A percentile compares a stretch with the other conserved stretches of the same genome.
phyloP scores from a whole-genome alignment of 345 rosid species.

The Brassica juncea region DNA sequence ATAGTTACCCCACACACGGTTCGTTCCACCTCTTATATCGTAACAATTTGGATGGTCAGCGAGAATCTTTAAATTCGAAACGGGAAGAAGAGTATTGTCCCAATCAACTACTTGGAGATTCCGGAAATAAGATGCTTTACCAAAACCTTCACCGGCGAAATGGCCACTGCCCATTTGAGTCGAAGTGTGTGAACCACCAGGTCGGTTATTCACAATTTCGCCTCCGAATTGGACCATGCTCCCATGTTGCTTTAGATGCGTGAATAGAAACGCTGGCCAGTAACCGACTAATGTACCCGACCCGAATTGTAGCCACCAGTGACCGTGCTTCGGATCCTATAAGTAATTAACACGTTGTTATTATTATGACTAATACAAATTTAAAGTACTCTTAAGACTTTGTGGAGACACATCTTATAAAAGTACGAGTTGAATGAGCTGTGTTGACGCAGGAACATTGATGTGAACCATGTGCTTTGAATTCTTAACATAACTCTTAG shows the following conservation, averaged over 20 bases:
- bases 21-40: slow-evolving; percentile 78
- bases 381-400: not conserved
- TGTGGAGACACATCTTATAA: slow-evolving; percentile 24
- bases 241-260: slow-evolving; percentile 78
- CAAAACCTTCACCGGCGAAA: slow-evolving; percentile 88
- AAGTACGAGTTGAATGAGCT: slow-evolving; percentile 19
- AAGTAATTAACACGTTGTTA: not conserved
- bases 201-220: slow-evolving; percentile 73
- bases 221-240: slow-evolving; percentile 97
- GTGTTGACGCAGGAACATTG: slow-evolving; percentile 26
- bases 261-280: slow-evolving; percentile 87
- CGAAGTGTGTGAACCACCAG: slow-evolving; percentile 77
- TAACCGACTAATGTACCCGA: slow-evolving; percentile 86
- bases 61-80: slow-evolving; percentile 58
- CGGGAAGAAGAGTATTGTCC: slow-evolving; percentile 86
- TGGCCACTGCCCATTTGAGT: slow-evolving; percentile 99
- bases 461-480: slow-evolving; percentile 34
- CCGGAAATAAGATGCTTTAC: slow-evolving; percentile 86
- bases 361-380: not conserved
- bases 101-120: slow-evolving; percentile 90
- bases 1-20: slow-evolving; percentile 88
- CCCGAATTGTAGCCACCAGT: slow-evolving; percentile 99
- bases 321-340: slow-evolving; percentile 98
- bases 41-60: slow-evolving; percentile 95
- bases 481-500: slow-evolving; percentile 9